Base-by-base conservation (phyloP, 1,284 basidiomycete genomes). In the Vanrija sp. region DNA sequence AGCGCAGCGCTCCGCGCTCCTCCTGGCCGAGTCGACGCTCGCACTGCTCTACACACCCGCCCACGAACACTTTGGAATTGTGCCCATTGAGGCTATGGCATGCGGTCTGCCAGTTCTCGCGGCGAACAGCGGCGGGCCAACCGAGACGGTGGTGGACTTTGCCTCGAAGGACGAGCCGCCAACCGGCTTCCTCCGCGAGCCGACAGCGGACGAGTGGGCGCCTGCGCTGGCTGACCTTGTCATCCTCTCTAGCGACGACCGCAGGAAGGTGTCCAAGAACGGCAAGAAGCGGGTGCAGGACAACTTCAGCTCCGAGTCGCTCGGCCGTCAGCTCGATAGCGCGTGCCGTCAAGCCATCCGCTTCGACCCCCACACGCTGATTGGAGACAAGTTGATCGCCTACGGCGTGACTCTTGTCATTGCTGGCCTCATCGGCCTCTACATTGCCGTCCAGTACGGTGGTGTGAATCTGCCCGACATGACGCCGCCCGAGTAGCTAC, bases 51-150 rank as follows among this genome's bases (percentile, higher is more conserved):
- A 98, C 74, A 98, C 96, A 0, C 95, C 96, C 0, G 80, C 84
- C 2, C 94, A 96, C 73, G 95, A 98, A 71, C 95, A 98, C 74
- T 96, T 98, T 71, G 95, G 95, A 2, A 98, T 98, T 65, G 94
- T 89, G 0, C 95, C 95, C 0, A 83, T 98, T 6, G 96, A 98
- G 74, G 94, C 86, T 0, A 97, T 98, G 92, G 83, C 86, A 2
- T 93, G 88, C 59, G 90, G 91, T 1, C 73, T 98, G 0, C 92
- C 93, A 0, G 89, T 98, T 0, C 75, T 98, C 6, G 93, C 93
- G 0, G 90, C 88, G 64, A 81, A 93, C 72, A 88, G 83, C 49
- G 95, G 96, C 34, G 95, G 95, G 0, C 95, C 96, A 1, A 88
- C 85, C 0, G 95, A 98, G 77, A 95, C 88, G 45, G 78, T 97